Percentiles rank a stretch among this genome's conserved stretches.
phyloP scores from a whole-genome alignment of 2,329 filamentous ascomycete genomes.

The Colletotrichum zoysiae region DNA sequence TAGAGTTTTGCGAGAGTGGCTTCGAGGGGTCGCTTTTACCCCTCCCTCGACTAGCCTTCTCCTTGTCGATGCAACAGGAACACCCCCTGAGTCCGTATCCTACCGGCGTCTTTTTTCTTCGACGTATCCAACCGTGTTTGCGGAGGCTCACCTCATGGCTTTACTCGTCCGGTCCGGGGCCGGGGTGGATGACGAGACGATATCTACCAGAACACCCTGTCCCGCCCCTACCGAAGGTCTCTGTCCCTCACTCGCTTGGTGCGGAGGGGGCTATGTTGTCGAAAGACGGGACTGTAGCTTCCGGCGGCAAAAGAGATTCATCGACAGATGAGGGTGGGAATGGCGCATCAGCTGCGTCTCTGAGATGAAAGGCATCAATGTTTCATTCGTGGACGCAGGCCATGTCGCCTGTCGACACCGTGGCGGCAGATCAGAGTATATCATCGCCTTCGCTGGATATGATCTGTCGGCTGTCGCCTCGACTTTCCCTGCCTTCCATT shows the following conservation, averaged over 20 bases:
- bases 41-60: constrained; percentile 3
- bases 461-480: constrained; percentile 25
- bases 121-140: background rate
- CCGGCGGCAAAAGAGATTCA: constrained; percentile 40
- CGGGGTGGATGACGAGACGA: constrained; percentile 24
- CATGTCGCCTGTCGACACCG: background rate
- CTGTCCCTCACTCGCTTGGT: background rate
- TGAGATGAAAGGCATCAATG: background rate
- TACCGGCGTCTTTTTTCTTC: background rate
- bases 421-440: constrained; percentile 20
- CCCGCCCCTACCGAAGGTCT: background rate
- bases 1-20: constrained; percentile 6
- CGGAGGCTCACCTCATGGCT: background rate
- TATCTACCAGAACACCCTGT: constrained; percentile 18
- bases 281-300: constrained; percentile 9
- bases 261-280: background rate
- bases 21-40: background rate
- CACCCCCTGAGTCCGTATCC: background rate
- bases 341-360: background rate
- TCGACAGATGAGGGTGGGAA: constrained; percentile 19
- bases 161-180: constrained; percentile 3
- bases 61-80: background rate
- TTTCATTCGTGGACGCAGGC: constrained; percentile 6
- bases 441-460: constrained; percentile 18
- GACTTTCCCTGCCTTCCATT: background rate